Conservation (phyloP, 75 land plant species). For the Sequoiadendron giganteum region DNA sequence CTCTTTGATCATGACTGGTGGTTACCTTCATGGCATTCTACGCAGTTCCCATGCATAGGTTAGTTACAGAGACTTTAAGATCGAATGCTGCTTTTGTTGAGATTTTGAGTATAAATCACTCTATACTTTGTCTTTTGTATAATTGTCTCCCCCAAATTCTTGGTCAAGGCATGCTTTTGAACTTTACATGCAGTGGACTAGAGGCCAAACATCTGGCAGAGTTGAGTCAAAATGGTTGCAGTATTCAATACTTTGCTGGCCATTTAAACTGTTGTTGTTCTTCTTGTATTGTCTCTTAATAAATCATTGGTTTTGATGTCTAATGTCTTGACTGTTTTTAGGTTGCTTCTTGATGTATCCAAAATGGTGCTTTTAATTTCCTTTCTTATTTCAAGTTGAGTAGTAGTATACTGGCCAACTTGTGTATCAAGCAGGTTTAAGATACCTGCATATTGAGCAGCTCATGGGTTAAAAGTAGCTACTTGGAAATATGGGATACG, state of each 20-base stretch:
- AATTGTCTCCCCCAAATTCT: neutral
- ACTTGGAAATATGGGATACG: neutral
- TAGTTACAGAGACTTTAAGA: neutral
- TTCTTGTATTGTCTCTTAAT: neutral
- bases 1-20: conserved; percentile 87
- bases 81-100: neutral
- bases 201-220: neutral
- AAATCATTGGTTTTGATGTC: neutral
- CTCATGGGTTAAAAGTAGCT: neutral
- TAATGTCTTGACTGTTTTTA: neutral
- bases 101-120: neutral
- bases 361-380: neutral
- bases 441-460: neutral
- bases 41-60: conserved; percentile 34
- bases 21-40: conserved; percentile 82
- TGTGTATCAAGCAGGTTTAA: neutral
- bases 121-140: neutral
- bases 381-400: neutral
- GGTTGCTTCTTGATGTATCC: neutral
- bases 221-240: neutral
- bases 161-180: neutral
- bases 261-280: neutral
- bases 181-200: neutral
- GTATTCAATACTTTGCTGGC: neutral
- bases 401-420: neutral